Evolutionary conservation across 202 grass and related monocot species (phyloP).

Genomic region (Saccharum hybrid): DNA sequence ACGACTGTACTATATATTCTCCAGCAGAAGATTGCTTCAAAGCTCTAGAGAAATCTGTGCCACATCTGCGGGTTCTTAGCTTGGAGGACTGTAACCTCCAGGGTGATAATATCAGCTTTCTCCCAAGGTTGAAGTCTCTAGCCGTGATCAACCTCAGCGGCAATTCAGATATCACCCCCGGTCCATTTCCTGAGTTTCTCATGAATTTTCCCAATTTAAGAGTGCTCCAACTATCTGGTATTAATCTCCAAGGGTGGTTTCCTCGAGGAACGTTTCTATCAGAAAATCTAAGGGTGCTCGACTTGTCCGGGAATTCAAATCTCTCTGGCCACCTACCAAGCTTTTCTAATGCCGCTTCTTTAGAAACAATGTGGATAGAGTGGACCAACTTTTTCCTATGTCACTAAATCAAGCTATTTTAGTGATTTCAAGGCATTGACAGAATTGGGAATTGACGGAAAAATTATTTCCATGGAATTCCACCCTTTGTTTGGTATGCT

Average conservation of each 20-base stretch:
- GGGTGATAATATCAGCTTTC: no score
- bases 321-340: conserved; percentile 33
- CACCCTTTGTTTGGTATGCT: not conserved
- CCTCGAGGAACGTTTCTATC: not conserved
- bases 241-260: conserved; percentile 31
- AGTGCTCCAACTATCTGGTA: conserved; percentile 2
- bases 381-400: conserved; percentile 27
- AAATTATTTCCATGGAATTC: not conserved
- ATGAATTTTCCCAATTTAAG: conserved; percentile 32
- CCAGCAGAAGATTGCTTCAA: no score
- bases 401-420: not conserved
- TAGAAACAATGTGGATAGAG: conserved; percentile 27
- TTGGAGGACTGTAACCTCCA: no score
- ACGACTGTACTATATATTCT: no score
- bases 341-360: not conserved
- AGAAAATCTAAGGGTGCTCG: conserved; percentile 31
- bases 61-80: no score
- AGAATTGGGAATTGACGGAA: not conserved
- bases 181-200: no score
- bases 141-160: no score
- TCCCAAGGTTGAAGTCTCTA: no score
- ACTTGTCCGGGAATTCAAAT: conserved; percentile 10
- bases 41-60: no score
- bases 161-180: no score
- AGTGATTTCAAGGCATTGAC: not conserved